Base-by-base conservation (phyloP, 768 basidiomycete species). In the Lactarius sp. region DNA sequence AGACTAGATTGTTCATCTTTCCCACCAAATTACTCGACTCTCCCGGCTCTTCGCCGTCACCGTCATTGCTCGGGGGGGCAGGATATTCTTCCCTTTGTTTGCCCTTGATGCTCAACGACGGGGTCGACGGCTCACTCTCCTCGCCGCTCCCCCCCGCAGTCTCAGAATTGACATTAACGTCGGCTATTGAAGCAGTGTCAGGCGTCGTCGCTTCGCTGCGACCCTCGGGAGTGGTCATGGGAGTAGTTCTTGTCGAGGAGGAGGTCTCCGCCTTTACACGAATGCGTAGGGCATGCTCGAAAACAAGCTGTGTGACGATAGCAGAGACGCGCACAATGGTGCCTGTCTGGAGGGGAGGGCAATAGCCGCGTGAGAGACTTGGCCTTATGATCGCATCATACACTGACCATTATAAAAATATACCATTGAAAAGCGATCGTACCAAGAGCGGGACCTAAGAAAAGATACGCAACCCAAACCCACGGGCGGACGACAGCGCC, bases 1-100 rank as follows among this genome's bases (percentile, higher is more conserved):
- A 84, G 39, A 89, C 81, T 6, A 91, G 74, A 59, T 90, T 92
- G 71, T 87, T 92, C 71, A 92, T 85, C 70, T 83, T 88, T 10
- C 91, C 90, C 42, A 85, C 81, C 20, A 89, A 73, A 69, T 86
- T 85, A 9, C 74, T 75, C 12, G 73, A 71, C 36, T 62, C 56
- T 3, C 52, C 47, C 31, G 27, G 10, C 39, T 56, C 54, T 44
- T 54, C 53, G 18, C 44, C 6, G 20, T 37, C 42, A 27, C 59
- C 34, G 52, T 66, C 44, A 54, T 56, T 14, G 4, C 31, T 56
- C 27, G 47, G 52, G n/a, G 65, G 41, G 13, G 54, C 36, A 9
- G 18, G 16, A 33, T 44, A n/a, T 20, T 54, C 51, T 47, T 52
- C 59, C 6, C 34, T 60, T 44, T 57, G 64, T 53, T 67, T 67